Base-by-base conservation (phyloP, 345 rosid species). In the Euphorbia pulcherrima region DNA sequence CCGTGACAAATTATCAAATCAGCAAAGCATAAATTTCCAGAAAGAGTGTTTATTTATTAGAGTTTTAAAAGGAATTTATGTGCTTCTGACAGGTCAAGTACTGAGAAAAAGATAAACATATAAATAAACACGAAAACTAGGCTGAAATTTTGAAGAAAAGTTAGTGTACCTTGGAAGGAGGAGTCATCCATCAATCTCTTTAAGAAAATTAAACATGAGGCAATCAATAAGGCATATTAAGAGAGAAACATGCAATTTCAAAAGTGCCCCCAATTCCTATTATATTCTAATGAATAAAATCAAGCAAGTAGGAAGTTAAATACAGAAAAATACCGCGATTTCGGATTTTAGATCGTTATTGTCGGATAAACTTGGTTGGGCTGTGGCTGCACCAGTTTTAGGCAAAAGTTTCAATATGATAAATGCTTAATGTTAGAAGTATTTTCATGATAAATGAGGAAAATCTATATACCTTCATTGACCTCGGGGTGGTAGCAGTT, bases 141-240 rank as follows among this genome's bases (percentile, higher is more conserved):
- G 60, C 64, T 68, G 61, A 62, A 24, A 69, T 44, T 60, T 26
- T 44, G 65, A 8, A 64, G 48, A 60, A 66, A 66, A 70, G 23
- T 74, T 68, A 60, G 55, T 65, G 77, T 72, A 90, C 96, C 98
- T 79, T 87, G 93, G 81, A 92, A 90, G 48, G 90, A 76, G 27
- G 93, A 81, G 83, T 90, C 96, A 71, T 85, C 92, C 93, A 88
- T 87, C 77, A 77, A 88, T 70, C 69, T 86, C 97, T 90, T 86
- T 78, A 64, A 74, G 68, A 69, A 75, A 67, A 75, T 65, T 75
- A 65, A 70, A 69, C 26, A 66, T 52, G 13, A 70, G 37, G 13
- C 56, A 64, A 58, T 35, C 46, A 75, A 28, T 26, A 44, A n/a
- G 40, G 40, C 24, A 8, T 46, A 18, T 10, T 23, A 39, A 74